A percentile compares a stretch with the other conserved stretches of the same genome.
Evolutionary conservation across 1,284 basidiomycete species (phyloP).

Genomic region (Ustilago vetiveriae): DNA sequence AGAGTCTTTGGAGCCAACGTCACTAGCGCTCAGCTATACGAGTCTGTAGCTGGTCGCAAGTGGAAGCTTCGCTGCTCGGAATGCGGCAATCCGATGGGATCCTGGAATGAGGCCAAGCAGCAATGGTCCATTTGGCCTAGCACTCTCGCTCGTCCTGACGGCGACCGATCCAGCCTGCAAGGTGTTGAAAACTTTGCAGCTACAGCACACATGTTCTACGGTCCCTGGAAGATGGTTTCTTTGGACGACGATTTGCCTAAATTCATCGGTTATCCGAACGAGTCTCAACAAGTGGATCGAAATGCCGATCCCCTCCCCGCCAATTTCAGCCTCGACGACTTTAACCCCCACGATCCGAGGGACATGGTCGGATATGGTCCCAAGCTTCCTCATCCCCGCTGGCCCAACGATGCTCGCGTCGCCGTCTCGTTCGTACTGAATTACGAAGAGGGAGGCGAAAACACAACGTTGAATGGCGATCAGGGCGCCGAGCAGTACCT

Average conservation of each 20-base stretch:
- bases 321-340: conserved; percentile 20
- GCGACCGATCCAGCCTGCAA: conserved; percentile 14
- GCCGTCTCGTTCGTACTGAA: conserved; percentile 68
- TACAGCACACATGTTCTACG: conserved; percentile 42
- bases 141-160: conserved; percentile 41
- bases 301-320: conserved; percentile 23
- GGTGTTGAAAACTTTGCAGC: conserved; percentile 23
- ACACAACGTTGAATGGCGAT: conserved; percentile 65
- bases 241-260: conserved; percentile 40
- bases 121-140: conserved; percentile 59
- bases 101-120: conserved; percentile 51
- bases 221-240: conserved; percentile 29
- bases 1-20: conserved; percentile 16
- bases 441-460: conserved; percentile 69
- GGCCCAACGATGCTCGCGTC: conserved; percentile 68
- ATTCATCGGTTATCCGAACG: conserved; percentile 32
- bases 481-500: conserved; percentile 58
- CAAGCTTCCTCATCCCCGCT: conserved; percentile 66
- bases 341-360: conserved; percentile 49
- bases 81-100: conserved; percentile 60
- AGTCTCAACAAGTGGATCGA: conserved; percentile 37
- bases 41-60: conserved; percentile 49
- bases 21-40: conserved; percentile 39
- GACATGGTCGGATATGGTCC: conserved; percentile 67
- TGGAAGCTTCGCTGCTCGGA: conserved; percentile 55